These are phyloP conservation scores for Balakata baccata DNA, from an alignment of 345 rosid species.

Conservation along the genomic window DNA sequence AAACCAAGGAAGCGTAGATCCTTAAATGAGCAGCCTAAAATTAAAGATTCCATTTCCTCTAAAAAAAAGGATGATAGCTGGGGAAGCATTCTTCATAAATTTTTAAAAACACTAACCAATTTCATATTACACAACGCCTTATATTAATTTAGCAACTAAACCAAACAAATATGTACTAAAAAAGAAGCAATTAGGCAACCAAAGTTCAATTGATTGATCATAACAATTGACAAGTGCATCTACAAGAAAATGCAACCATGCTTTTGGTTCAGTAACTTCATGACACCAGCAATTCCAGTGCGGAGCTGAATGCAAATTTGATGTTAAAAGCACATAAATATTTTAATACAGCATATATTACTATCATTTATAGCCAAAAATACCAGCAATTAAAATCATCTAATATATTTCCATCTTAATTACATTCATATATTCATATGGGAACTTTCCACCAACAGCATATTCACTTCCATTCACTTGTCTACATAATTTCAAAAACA, in stretches of 20 bases:
- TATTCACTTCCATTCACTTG: neutral
- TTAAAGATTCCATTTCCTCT: neutral
- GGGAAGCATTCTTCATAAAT: neutral
- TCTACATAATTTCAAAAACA: neutral
- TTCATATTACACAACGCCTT: neutral
- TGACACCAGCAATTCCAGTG: neutral
- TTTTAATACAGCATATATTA: neutral
- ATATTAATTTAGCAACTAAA: neutral
- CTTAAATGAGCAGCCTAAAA: neutral
- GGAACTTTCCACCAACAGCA: neutral
- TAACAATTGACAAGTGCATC: neutral
- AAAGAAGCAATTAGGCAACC: neutral
- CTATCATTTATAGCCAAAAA: neutral
- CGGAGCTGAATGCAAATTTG: neutral
- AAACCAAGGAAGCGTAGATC: neutral
- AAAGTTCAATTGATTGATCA: neutral
- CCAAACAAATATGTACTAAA: neutral
- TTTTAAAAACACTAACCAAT: neutral
- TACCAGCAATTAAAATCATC: neutral
- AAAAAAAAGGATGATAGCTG: neutral
- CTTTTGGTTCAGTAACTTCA: neutral
- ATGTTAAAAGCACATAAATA: neutral
- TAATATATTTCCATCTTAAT: neutral
- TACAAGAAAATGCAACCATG: neutral
- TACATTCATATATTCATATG: neutral